A percentile compares a stretch with the other conserved stretches of the same genome.
Evolutionary conservation across 257 asterid genomes (phyloP).

Genomic region (Mitragyna speciosa): DNA sequence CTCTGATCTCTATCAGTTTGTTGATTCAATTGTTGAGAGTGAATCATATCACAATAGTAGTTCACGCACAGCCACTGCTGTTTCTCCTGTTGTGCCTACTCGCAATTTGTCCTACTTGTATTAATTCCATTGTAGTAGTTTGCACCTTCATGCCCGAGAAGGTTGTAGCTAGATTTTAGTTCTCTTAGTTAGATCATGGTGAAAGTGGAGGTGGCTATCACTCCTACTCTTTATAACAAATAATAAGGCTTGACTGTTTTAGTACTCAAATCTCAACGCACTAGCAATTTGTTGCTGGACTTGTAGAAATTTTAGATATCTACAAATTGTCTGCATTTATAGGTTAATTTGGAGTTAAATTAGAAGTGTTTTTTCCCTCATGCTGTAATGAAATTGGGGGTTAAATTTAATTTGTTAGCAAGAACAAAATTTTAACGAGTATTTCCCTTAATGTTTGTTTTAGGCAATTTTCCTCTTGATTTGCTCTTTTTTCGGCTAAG

Average conservation of each 20-base stretch:
- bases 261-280: not conserved
- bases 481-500: too few relatives aligned
- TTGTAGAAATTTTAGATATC: not conserved
- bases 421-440: too few relatives aligned
- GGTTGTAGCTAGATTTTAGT: not conserved
- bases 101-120: conserved; percentile 48
- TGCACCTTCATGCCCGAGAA: not conserved
- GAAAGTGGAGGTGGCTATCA: not conserved
- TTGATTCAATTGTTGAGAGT: conserved; percentile 46
- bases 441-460: too few relatives aligned
- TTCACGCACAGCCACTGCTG: conserved; percentile 30
- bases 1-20: conserved; percentile 70
- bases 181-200: not conserved
- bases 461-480: too few relatives aligned
- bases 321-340: not conserved
- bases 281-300: not conserved
- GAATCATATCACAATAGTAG: conserved; percentile 35
- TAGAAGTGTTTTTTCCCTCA: not conserved
- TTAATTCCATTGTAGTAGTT: conserved; percentile 19
- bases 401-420: too few relatives aligned
- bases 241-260: not conserved
- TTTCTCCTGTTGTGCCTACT: conserved; percentile 34
- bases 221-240: not conserved
- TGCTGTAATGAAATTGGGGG: too few relatives aligned
- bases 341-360: not conserved